Percentiles rank a stretch among this genome's conserved stretches.
Evolutionary conservation across 495 filamentous ascomycete species (phyloP).

Genomic region (Pseudevernia furfuracea): DNA sequence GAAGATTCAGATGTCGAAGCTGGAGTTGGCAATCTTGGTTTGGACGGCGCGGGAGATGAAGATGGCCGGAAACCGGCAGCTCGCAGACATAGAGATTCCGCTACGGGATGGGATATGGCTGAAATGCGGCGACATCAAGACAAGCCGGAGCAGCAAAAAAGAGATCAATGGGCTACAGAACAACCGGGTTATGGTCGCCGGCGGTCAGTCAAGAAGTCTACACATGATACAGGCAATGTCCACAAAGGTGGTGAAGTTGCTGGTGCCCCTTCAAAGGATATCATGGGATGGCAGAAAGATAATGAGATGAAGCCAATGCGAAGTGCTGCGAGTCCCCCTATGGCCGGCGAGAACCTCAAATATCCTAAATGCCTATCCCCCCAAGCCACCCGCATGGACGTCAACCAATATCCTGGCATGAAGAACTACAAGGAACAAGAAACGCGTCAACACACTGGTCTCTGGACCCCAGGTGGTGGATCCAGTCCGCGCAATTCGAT

Average conservation of each 20-base stretch:
- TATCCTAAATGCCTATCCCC: conserved; percentile 75
- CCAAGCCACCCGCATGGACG: conserved; percentile 69
- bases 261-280: conserved; percentile 29
- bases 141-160: conserved; percentile 35
- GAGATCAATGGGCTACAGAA: conserved; percentile 16
- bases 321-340: conserved; percentile 59
- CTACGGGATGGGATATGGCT: conserved; percentile 44
- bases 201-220: conserved; percentile 12
- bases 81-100: conserved; percentile 34
- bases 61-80: conserved; percentile 1
- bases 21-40: conserved; percentile 37
- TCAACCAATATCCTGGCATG: conserved; percentile 45
- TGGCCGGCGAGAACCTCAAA: conserved; percentile 69
- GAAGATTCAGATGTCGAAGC: conserved; percentile 36
- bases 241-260: conserved; percentile 16
- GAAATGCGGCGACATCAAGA: conserved; percentile 46
- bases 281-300: conserved; percentile 39
- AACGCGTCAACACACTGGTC: conserved; percentile 28
- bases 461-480: conserved; percentile 36
- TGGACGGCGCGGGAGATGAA: conserved; percentile 24
- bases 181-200: conserved; percentile 13
- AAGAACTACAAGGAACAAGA: conserved; percentile 29
- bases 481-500: conserved; percentile 31
- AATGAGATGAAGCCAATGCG: conserved; percentile 43
- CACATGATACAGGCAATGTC: conserved; percentile 24